Base-by-base conservation (phyloP, 179 eudicot genomes). In the Patellifolia procumbens region DNA sequence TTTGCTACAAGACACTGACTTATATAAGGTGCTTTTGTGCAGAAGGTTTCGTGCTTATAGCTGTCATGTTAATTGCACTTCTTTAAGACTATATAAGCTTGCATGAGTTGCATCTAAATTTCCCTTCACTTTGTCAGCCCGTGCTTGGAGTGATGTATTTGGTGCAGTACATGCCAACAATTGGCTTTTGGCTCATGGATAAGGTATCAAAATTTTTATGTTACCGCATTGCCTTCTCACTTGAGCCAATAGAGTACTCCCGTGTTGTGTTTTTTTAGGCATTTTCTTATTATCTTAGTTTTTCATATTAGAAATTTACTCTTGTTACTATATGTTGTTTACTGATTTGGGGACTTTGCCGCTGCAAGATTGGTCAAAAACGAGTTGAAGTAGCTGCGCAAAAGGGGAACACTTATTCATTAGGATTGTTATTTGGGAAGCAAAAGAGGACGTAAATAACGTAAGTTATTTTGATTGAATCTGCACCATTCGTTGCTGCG, bases 181-280 rank as follows among this genome's bases (percentile, higher is more conserved):
- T 95, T 52, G 97, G 98, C 74, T 90, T 72, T 79, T 95, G 97
- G 95, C 90, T 95, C 66, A 91, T 95, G 93, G 99, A 93, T 76
- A 93, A 95, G 98, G 99, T 95, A 92, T 34, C 49, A 43, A 45
- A 26, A 35, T 64, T 72, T 31, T 5, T 48, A 49, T 15, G 19
- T 24, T 32, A 67, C 22, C 4, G 17, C 55, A 20, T 43, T 70
- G 32, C 22, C 43, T 75, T 22, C 13, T 34, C 32, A 26, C 12
- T 53, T 61, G 7, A 24, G 12, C 74, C 55, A 12, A 15, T 43
- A 2, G 3, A 24, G 70, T 55, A 24, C n/a, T 19, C 12, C 10
- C 42, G 24, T 39, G 11, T 39, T 12, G 28, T 65, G 49, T 32
- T 58, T 58, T 58, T 58, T 58, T 28, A 58, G 63, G 19, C 63